Evolutionary conservation across 257 asterid genomes (phyloP).

Genomic region (Striga asiatica): DNA sequence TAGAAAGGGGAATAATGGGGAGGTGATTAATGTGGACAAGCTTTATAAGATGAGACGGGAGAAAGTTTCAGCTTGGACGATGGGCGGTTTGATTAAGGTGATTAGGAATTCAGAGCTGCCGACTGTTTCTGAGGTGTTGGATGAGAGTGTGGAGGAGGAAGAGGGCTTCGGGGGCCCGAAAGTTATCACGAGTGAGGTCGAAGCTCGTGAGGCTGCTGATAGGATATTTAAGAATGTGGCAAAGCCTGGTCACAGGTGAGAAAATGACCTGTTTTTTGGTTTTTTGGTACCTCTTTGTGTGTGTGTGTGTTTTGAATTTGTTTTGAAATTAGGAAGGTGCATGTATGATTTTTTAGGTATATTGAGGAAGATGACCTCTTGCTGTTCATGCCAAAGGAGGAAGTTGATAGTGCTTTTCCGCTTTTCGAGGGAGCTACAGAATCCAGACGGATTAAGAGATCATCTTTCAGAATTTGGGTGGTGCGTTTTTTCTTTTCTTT

Average conservation of each 20-base stretch:
- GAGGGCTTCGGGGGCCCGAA: slow-evolving; percentile 17
- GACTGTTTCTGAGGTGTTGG: slow-evolving; percentile 40
- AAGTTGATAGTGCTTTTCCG: slow-evolving; percentile 49
- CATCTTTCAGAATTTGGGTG: slow-evolving; percentile 67
- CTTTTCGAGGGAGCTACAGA: slow-evolving; percentile 62
- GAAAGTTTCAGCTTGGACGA: slow-evolving; percentile 68
- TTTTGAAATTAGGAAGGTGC: not conserved
- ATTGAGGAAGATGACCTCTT: slow-evolving; percentile 63
- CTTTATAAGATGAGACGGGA: slow-evolving; percentile 51
- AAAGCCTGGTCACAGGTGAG: slow-evolving; percentile 55
- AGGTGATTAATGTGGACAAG: slow-evolving; percentile 62
- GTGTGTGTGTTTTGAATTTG: not conserved
- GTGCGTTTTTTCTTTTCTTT: slow-evolving; percentile 20
- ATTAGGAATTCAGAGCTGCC: slow-evolving; percentile 43
- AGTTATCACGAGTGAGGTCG: slow-evolving; percentile 51
- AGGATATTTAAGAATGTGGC: slow-evolving; percentile 51
- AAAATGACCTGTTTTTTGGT: not conserved
- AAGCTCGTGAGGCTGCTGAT: slow-evolving; percentile 51
- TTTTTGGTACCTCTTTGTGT: not conserved
- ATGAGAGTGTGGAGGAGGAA: slow-evolving; percentile 39
- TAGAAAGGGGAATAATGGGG: slow-evolving; percentile 21
- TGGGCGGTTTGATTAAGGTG: slow-evolving; percentile 56
- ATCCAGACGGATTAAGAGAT: slow-evolving; percentile 42
- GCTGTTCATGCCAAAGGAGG: slow-evolving; percentile 49
- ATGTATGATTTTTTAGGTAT: slow-evolving; percentile 35